A percentile compares a stretch with the other conserved stretches of the same genome.
phyloP scores from a whole-genome alignment of 2,329 filamentous ascomycete species.

The Septoria petroselini region DNA sequence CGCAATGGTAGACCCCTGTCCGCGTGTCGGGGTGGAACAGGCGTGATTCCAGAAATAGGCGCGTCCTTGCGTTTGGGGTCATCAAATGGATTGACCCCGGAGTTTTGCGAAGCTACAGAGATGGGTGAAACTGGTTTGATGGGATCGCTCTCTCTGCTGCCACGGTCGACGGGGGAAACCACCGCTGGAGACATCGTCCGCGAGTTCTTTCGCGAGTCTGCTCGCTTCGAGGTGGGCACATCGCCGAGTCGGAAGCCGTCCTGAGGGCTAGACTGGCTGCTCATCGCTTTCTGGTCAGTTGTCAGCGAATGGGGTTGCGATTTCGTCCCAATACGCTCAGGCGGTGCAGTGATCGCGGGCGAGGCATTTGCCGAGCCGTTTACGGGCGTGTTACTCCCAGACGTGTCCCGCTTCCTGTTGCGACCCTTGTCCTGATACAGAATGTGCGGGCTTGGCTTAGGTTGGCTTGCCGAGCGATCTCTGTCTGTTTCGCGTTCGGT shows the following conservation, averaged over 20 bases:
- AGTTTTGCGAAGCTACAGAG: conserved; percentile 39
- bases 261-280: conserved; percentile 20
- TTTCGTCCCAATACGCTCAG: conserved; percentile 22
- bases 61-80: conserved; percentile 39
- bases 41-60: conserved; percentile 21
- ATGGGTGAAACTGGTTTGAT: conserved; percentile 39
- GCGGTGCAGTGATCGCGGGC: conserved; percentile 22
- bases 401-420: conserved; percentile 45
- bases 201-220: conserved; percentile 46
- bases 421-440: conserved; percentile 83
- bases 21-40: conserved; percentile 41
- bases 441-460: conserved; percentile 72
- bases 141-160: conserved; percentile 33
- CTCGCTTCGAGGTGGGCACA: conserved; percentile 63
- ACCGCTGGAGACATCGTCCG: conserved; percentile 45
- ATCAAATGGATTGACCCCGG: conserved; percentile 41
- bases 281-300: conserved; percentile 30
- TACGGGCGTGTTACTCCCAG: conserved; percentile 30
- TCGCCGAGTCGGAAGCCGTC: conserved; percentile 72
- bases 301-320: conserved; percentile 31
- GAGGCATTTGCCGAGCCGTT: conserved; percentile 31
- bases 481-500: conserved; percentile 42
- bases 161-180: conserved; percentile 39
- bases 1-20: conserved; percentile 50
- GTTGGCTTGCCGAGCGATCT: conserved; percentile 32